phyloP scores from a whole-genome alignment of 2,329 filamentous ascomycete genomes.

The Penicillium sclerotiorum region DNA sequence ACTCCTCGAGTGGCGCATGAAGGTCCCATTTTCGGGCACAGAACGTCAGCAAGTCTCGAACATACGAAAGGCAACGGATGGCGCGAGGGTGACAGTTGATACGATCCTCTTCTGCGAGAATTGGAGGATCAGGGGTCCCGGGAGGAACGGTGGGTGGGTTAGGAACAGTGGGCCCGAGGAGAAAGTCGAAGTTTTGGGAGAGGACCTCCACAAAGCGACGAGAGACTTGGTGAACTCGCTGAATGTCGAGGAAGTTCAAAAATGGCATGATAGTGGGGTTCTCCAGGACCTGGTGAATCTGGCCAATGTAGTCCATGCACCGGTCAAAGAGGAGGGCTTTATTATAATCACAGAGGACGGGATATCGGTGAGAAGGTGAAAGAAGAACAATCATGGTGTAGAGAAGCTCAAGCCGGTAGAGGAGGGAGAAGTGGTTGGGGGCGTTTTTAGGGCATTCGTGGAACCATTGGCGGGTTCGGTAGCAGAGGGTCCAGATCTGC shows the following conservation, averaged over 20 bases:
- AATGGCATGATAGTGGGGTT: constrained; percentile 64
- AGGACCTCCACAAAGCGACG: constrained; percentile 61
- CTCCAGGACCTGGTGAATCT: constrained; percentile 69
- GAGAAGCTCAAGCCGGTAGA: constrained; percentile 84
- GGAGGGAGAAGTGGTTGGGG: constrained; percentile 66
- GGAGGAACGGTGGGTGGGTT: constrained; percentile 31
- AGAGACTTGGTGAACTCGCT: constrained; percentile 75
- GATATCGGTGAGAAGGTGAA: constrained; percentile 74
- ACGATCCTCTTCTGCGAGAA: constrained; percentile 34
- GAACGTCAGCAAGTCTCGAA: constrained; percentile 36
- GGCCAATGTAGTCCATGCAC: constrained; percentile 76
- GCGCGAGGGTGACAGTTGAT: constrained; percentile 38
- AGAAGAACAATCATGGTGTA: constrained; percentile 92
- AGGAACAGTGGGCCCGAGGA: constrained; percentile 38
- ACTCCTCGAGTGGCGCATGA: constrained; percentile 31
- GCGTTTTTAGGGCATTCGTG: constrained; percentile 70
- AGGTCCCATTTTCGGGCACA: constrained; percentile 40
- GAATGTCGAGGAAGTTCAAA: constrained; percentile 83
- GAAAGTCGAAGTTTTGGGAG: constrained; percentile 54
- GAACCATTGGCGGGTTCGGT: constrained; percentile 74
- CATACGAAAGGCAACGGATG: constrained; percentile 35
- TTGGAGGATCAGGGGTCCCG: constrained; percentile 36
- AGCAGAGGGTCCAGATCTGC: constrained; percentile 44
- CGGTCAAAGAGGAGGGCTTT: constrained; percentile 84
- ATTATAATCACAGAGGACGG: constrained; percentile 71